Percentiles rank a stretch among this genome's conserved stretches.
phyloP scores from a whole-genome alignment of 2,329 filamentous ascomycete species.

The Alternaria novae-zelandiae region DNA sequence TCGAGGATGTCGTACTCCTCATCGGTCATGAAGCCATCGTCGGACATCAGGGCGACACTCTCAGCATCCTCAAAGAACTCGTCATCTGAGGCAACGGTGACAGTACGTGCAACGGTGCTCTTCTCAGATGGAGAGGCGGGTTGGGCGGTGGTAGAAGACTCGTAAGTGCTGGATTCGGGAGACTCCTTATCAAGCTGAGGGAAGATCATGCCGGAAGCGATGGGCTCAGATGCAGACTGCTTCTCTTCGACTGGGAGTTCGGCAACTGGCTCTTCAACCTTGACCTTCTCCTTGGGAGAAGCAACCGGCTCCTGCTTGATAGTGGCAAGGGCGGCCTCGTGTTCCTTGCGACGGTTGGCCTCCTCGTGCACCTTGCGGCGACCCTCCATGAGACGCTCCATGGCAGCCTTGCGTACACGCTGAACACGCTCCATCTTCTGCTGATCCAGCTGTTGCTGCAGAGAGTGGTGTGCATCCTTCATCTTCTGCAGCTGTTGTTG shows the following conservation, averaged over 20 bases:
- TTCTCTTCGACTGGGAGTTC: constrained; percentile 47
- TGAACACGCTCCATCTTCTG: constrained; percentile 38
- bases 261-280: constrained; percentile 26
- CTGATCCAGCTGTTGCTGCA: constrained; percentile 31
- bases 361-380: constrained; percentile 43
- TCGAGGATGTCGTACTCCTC: constrained; percentile 98
- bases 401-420: constrained; percentile 44
- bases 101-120: constrained; percentile 39
- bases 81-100: constrained; percentile 51
- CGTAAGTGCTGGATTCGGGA: constrained; percentile 78
- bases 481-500: constrained; percentile 29
- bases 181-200: constrained; percentile 96
- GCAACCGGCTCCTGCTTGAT: constrained; percentile 38
- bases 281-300: constrained; percentile 24
- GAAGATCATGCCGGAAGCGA: constrained; percentile 81
- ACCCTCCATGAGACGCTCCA: constrained; percentile 42
- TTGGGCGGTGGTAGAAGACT: constrained; percentile 54
- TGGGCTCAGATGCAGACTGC: constrained; percentile 21
- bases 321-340: constrained; percentile 35
- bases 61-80: constrained; percentile 66
- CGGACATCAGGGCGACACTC: constrained; percentile 59
- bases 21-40: constrained; percentile 89
- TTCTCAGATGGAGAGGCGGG: constrained; percentile 33
- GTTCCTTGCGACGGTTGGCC: constrained; percentile 35
- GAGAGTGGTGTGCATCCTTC: constrained; percentile 25